Percentiles rank a stretch among this genome's conserved stretches.
Conservation (phyloP, 2,329 filamentous ascomycete genomes). For the Venturia oleaginea region DNA sequence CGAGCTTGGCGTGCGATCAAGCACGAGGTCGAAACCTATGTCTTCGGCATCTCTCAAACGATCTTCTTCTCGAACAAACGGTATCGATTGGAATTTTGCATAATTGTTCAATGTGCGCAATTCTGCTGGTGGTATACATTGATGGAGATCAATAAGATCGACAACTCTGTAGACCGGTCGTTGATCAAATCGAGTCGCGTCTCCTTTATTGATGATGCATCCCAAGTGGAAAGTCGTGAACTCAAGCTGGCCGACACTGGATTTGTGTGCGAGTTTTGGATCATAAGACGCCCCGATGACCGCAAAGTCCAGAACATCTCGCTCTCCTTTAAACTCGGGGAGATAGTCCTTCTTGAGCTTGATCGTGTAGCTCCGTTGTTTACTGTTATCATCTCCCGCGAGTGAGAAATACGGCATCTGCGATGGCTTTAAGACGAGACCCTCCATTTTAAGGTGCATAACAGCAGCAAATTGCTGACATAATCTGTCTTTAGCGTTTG, state of each 20-base stretch:
- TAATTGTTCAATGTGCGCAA: constrained; percentile 35
- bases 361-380: constrained; percentile 47
- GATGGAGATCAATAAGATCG: constrained; percentile 40
- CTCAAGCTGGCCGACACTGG: constrained; percentile 45
- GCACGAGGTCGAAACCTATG: constrained; percentile 17
- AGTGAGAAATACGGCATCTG: constrained; percentile 63
- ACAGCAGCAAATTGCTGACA: constrained; percentile 57
- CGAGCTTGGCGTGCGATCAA: constrained; percentile 10
- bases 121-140: constrained; percentile 38
- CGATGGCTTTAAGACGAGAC: constrained; percentile 67
- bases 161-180: constrained; percentile 58
- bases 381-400: constrained; percentile 17
- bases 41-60: constrained; percentile 20
- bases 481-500: constrained; percentile 45
- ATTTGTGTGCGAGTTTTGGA: constrained; percentile 49
- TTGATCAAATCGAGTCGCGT: constrained; percentile 41
- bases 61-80: constrained; percentile 17
- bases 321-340: constrained; percentile 63
- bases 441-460: constrained; percentile 61
- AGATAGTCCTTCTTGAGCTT: constrained; percentile 89
- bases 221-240: constrained; percentile 80
- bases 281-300: constrained; percentile 68
- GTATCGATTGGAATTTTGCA: constrained; percentile 29
- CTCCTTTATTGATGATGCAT: constrained; percentile 61
- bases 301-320: constrained; percentile 60